phyloP scores from a whole-genome alignment of 352 stramenopile species.

The Pythium volutum region DNA sequence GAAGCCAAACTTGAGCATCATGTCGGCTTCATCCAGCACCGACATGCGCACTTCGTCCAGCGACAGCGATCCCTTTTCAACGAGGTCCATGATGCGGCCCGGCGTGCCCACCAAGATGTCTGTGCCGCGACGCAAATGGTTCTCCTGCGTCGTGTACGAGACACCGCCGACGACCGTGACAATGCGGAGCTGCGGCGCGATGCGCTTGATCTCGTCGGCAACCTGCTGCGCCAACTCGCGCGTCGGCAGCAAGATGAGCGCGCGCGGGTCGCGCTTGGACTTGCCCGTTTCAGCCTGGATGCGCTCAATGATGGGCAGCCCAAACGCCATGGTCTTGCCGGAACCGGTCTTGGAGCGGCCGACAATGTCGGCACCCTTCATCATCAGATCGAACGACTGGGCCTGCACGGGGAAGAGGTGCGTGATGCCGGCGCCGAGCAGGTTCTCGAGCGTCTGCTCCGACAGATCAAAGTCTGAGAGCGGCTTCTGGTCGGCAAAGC shows the following conservation, averaged over 20 bases:
- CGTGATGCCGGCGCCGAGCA: slow-evolving; percentile 63
- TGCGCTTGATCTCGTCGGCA: slow-evolving; percentile 84
- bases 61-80: slow-evolving; percentile 91
- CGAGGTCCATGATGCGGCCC: slow-evolving; percentile 96
- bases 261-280: slow-evolving; percentile 61
- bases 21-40: slow-evolving; percentile 96
- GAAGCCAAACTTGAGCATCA: slow-evolving; percentile 99
- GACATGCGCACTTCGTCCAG: slow-evolving; percentile 88
- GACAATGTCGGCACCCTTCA: slow-evolving; percentile 77
- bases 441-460: slow-evolving; percentile 48
- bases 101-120: slow-evolving; percentile 96
- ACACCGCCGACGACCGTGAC: slow-evolving; percentile 93
- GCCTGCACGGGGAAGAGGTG: slow-evolving; percentile 83
- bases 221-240: slow-evolving; percentile 98
- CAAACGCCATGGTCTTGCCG: slow-evolving; percentile 97
- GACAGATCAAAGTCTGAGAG: slow-evolving; percentile 68
- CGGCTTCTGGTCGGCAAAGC: slow-evolving; percentile 73
- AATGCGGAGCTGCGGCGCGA: slow-evolving; percentile 88
- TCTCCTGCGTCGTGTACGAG: slow-evolving; percentile 92
- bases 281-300: slow-evolving; percentile 43
- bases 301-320: slow-evolving; percentile 76
- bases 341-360: slow-evolving; percentile 90
- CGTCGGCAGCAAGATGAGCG: slow-evolving; percentile 95
- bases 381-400: slow-evolving; percentile 81
- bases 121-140: slow-evolving; percentile 84